A percentile compares a stretch with the other conserved stretches of the same genome.
These are phyloP conservation scores for Heliocybe sulcata DNA, from an alignment of 1,284 basidiomycete species.

Conservation along the genomic window DNA sequence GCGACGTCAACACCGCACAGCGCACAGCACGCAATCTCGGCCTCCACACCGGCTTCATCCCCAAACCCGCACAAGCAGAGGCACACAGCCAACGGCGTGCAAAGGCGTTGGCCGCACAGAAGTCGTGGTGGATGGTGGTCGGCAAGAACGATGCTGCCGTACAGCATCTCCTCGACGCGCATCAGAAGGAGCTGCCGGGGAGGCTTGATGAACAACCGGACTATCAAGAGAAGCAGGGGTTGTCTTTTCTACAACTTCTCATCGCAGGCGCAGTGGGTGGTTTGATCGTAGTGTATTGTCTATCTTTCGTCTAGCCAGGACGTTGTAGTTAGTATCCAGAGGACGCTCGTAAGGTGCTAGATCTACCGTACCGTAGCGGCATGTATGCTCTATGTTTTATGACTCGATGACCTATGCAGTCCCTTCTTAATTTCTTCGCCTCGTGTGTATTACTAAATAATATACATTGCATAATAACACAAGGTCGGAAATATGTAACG, in stretches of 20 bases:
- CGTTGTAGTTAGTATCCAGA: not conserved
- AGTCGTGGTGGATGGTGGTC: slow-evolving; percentile 1
- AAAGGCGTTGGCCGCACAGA: not conserved
- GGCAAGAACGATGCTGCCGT: not conserved
- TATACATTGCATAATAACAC: not conserved
- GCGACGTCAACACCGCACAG: not conserved
- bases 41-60: not conserved
- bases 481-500: not conserved
- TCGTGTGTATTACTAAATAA: too few species aligned
- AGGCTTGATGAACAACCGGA: slow-evolving; percentile 2
- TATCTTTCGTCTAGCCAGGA: too few species aligned
- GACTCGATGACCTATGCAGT: not conserved
- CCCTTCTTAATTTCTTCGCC: too few species aligned
- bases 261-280: slow-evolving; percentile 3
- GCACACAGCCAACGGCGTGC: not conserved
- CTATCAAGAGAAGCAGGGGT: not conserved
- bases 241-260: not conserved
- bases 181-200: slow-evolving; percentile 6
- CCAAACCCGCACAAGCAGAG: not conserved
- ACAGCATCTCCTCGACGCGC: slow-evolving; percentile 6
- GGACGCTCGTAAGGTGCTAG: not conserved
- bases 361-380: not conserved
- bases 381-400: not conserved
- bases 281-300: not conserved
- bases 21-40: not conserved